These are phyloP conservation scores for Ophiocordyceps camponoti-rufipedis DNA, from an alignment of 2,329 filamentous ascomycete genomes.

Conservation along the genomic window DNA sequence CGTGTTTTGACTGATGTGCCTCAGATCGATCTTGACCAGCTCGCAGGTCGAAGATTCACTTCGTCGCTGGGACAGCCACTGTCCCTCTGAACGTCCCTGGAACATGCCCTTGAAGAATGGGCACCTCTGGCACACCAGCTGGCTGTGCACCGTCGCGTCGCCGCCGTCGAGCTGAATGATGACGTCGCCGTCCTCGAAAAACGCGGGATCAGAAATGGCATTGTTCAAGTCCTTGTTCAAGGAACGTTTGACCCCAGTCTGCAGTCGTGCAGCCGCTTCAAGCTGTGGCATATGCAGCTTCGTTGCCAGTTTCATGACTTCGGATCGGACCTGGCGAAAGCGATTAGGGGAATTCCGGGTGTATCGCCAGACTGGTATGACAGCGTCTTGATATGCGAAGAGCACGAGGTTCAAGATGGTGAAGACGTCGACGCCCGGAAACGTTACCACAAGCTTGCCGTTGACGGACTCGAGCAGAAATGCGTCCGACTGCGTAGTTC, in stretches of 20 bases:
- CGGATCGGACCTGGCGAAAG: constrained; percentile 63
- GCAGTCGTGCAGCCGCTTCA: constrained; percentile 60
- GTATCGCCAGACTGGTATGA: constrained; percentile 78
- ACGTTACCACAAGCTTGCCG: constrained; percentile 38
- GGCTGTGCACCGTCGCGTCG: constrained; percentile 58
- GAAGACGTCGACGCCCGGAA: constrained; percentile 55
- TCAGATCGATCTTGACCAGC: constrained; percentile 57
- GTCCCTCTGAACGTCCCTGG: constrained; percentile 66
- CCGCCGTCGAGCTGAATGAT: constrained; percentile 60
- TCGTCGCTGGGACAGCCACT: constrained; percentile 64
- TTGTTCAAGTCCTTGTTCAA: constrained; percentile 52
- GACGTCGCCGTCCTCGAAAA: constrained; percentile 66
- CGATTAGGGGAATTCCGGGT: constrained; percentile 47
- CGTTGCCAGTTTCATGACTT: constrained; percentile 74
- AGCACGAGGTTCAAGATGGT: constrained; percentile 63
- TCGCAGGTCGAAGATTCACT: constrained; percentile 16
- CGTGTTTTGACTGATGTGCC: constrained; percentile 53
- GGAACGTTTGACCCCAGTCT: constrained; percentile 44
- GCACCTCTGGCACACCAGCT: constrained; percentile 64
- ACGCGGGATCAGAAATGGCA: constrained; percentile 49
- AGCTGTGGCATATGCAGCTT: constrained; percentile 52
- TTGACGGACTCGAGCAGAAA: constrained; percentile 19
- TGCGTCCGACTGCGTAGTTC: constrained; percentile 8
- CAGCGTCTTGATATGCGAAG: constrained; percentile 62
- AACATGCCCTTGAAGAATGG: constrained; percentile 89